phyloP scores from a whole-genome alignment of 192 early-diverging fungal species.

The Coemansia sp. region DNA sequence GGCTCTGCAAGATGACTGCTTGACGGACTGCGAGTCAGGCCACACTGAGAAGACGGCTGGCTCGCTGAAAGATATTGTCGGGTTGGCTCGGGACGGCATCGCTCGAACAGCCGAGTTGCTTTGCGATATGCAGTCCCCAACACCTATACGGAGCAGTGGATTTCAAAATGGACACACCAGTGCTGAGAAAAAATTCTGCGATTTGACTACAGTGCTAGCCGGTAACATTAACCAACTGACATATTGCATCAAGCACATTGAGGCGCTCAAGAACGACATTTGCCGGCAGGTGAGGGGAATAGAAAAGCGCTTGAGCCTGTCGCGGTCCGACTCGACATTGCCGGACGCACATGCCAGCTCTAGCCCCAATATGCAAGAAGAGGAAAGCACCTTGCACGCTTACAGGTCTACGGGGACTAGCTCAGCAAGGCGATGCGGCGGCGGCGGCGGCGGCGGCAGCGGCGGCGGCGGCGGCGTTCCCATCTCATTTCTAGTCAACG shows the following conservation, averaged over 20 bases:
- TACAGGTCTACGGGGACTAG: background rate
- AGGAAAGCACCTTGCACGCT: background rate
- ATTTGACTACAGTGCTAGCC: slow-evolving; percentile 11
- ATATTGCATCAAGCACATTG: slow-evolving; percentile 25
- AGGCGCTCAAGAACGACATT: slow-evolving; percentile 23
- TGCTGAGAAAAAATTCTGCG: background rate
- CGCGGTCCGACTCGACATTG: background rate
- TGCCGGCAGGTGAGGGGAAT: slow-evolving; percentile 8
- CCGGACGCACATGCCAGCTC: background rate
- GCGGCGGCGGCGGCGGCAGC: too few species aligned
- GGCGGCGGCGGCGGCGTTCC: too few species aligned
- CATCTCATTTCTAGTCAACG: slow-evolving; percentile 31
- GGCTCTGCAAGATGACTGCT: background rate
- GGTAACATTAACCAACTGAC: slow-evolving; percentile 19
- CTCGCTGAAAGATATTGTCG: background rate
- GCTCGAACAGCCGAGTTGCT: background rate
- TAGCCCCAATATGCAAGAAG: background rate
- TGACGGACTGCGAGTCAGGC: background rate
- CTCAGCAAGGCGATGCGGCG: background rate
- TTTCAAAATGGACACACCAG: background rate
- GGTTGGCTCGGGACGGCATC: background rate
- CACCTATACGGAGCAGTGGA: background rate
- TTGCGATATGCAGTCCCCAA: background rate
- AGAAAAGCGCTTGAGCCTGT: background rate
- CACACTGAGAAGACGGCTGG: background rate